Conservation (phyloP, 2,329 filamentous ascomycete genomes). For the Pestalotiopsis sp. region DNA sequence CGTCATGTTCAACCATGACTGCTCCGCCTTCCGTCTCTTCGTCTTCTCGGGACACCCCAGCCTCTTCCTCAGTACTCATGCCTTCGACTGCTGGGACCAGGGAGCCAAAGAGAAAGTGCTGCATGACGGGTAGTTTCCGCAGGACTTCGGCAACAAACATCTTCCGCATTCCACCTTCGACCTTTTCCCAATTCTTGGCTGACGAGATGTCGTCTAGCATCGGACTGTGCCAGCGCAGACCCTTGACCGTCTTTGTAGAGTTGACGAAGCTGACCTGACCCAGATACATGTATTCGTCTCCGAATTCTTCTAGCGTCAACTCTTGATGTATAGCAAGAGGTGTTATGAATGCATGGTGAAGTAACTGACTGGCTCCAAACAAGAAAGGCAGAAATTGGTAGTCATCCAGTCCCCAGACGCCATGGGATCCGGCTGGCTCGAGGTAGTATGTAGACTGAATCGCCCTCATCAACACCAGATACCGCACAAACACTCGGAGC, state of each 20-base stretch:
- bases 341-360: slow-evolving; percentile 80
- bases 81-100: slow-evolving; percentile 77
- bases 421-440: slow-evolving; percentile 94
- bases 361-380: slow-evolving; percentile 87
- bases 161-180: slow-evolving; percentile 91
- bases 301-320: slow-evolving; percentile 84
- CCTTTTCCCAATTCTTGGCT: slow-evolving; percentile 86
- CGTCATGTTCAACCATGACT: slow-evolving; percentile 63
- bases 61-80: slow-evolving; percentile 71
- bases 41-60: slow-evolving; percentile 46
- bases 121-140: slow-evolving; percentile 94
- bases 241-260: slow-evolving; percentile 93
- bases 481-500: slow-evolving; percentile 77
- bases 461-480: slow-evolving; percentile 82
- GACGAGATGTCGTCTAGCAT: slow-evolving; percentile 98
- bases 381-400: slow-evolving; percentile 97
- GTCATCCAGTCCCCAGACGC: slow-evolving; percentile 96
- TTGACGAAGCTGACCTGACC: slow-evolving; percentile 95
- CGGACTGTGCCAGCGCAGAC: slow-evolving; percentile 91
- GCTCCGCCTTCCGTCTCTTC: slow-evolving; percentile 57
- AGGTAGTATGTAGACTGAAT: slow-evolving; percentile 94
- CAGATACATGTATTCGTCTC: slow-evolving; percentile 83
- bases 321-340: slow-evolving; percentile 84
- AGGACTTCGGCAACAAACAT: slow-evolving; percentile 97
- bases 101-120: slow-evolving; percentile 93